These are phyloP conservation scores for Trichocladium uniseriatum DNA, from an alignment of 495 filamentous ascomycete species.

Conservation along the genomic window DNA sequence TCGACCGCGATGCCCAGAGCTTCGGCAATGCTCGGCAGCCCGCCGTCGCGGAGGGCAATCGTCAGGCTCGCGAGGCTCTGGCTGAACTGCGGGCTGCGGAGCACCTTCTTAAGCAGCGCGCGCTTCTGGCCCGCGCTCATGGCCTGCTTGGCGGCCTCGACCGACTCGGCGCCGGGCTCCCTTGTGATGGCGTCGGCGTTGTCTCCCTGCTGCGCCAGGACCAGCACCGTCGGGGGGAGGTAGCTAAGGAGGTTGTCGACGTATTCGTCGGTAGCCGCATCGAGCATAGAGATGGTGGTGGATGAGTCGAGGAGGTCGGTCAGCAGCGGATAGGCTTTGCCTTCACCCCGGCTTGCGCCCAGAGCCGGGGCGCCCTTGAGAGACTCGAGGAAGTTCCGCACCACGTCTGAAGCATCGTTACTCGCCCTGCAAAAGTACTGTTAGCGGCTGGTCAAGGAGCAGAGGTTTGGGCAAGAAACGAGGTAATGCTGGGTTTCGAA, in stretches of 20 bases:
- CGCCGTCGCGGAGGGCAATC: constrained; percentile 83
- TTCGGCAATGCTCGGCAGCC: constrained; percentile 78
- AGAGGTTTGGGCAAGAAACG: not conserved
- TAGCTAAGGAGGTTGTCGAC: constrained; percentile 67
- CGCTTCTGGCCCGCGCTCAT: constrained; percentile 71
- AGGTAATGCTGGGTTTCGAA: constrained; percentile 10
- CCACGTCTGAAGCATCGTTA: constrained; percentile 51
- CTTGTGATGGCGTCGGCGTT: constrained; percentile 29
- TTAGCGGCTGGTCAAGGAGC: constrained; percentile 24
- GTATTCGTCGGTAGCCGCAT: constrained; percentile 50
- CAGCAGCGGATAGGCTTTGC: constrained; percentile 70
- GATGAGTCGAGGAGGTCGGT: constrained; percentile 73
- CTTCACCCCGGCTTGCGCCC: constrained; percentile 36
- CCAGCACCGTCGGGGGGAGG: constrained; percentile 58
- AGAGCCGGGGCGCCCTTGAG: constrained; percentile 50
- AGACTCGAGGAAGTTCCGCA: constrained; percentile 82
- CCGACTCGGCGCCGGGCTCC: constrained; percentile 56
- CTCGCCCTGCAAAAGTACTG: constrained; percentile 29
- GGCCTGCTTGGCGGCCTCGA: constrained; percentile 62
- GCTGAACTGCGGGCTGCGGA: constrained; percentile 84
- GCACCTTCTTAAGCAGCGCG: constrained; percentile 66
- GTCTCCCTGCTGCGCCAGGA: constrained; percentile 60
- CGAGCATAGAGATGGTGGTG: constrained; percentile 66
- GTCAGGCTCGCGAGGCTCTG: constrained; percentile 81
- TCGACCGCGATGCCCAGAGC: constrained; percentile 68